These are phyloP conservation scores for Hortaea sp. DNA, from an alignment of 2,329 filamentous ascomycete species.

Conservation along the genomic window DNA sequence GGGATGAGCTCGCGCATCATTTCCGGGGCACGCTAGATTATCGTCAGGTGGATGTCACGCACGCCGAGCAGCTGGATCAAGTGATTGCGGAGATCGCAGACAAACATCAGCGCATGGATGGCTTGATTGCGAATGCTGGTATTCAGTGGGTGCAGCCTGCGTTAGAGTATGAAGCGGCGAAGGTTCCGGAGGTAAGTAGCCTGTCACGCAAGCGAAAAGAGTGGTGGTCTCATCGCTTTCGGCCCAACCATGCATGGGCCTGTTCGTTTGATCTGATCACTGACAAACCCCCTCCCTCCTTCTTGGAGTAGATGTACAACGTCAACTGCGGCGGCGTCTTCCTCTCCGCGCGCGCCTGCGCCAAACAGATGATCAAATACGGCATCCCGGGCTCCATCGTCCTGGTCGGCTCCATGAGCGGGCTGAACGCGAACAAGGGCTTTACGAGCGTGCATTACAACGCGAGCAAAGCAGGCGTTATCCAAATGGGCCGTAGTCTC, in stretches of 20 bases:
- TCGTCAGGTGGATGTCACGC: conserved; percentile 37
- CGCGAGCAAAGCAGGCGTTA: conserved; percentile 44
- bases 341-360: conserved; percentile 37
- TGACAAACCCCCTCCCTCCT: neutral
- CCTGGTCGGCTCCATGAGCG: conserved; percentile 43
- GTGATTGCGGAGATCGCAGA: conserved; percentile 19
- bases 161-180: conserved; percentile 27
- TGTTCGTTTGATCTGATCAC: neutral
- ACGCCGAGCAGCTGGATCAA: conserved; percentile 21
- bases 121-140: conserved; percentile 22
- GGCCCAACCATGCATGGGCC: no score
- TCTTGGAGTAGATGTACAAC: conserved; percentile 30
- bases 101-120: conserved; percentile 19
- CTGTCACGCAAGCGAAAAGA: neutral
- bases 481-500: conserved; percentile 41
- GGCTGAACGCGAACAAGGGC: conserved; percentile 39
- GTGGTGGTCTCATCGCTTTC: neutral
- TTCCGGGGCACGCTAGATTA: conserved; percentile 36
- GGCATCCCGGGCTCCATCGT: conserved; percentile 41
- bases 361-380: conserved; percentile 39
- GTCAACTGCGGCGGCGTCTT: conserved; percentile 44
- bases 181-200: conserved; percentile 10
- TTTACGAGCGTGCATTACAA: conserved; percentile 33
- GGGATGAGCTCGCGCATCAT: conserved; percentile 26
- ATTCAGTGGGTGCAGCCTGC: conserved; percentile 20